Evolutionary conservation across 495 filamentous ascomycete genomes (phyloP).

Genomic region (Xanthoparmelia taractica): DNA sequence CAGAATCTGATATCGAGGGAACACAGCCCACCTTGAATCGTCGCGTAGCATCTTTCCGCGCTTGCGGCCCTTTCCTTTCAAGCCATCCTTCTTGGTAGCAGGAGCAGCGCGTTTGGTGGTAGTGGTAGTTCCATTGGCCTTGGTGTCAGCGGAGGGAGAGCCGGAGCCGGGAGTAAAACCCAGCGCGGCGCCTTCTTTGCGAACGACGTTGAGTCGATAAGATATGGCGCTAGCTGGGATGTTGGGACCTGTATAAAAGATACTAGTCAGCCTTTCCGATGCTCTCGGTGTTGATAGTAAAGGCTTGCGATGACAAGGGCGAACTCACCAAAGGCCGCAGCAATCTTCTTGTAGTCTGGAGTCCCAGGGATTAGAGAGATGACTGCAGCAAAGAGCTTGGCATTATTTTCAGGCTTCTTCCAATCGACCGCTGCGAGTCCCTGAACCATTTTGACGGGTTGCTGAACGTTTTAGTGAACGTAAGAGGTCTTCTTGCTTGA

Average conservation of each 20-base stretch:
- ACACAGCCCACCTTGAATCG: neutral
- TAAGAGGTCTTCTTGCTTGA: neutral
- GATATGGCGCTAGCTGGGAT: conserved; percentile 3
- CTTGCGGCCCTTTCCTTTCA: neutral
- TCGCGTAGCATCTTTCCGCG: neutral
- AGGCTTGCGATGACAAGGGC: neutral
- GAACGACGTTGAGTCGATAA: conserved; percentile 1
- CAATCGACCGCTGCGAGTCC: conserved; percentile 11
- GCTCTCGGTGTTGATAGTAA: neutral
- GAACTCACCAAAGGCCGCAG: conserved; percentile 13
- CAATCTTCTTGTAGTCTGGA: conserved; percentile 1
- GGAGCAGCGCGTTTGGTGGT: neutral
- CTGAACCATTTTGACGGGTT: conserved; percentile 13
- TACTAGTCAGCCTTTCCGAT: neutral
- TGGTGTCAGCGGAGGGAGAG: neutral
- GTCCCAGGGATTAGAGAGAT: neutral
- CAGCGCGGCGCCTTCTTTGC: conserved; percentile 6
- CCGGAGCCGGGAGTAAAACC: neutral
- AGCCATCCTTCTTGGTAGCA: neutral
- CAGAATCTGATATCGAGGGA: neutral
- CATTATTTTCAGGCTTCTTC: conserved; percentile 13
- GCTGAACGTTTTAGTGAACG: neutral
- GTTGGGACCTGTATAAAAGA: conserved; percentile 4
- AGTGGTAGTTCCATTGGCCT: neutral
- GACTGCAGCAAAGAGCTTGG: conserved; percentile 11